Conservation (phyloP, 768 basidiomycete genomes). For the Chalciporus piperatus region DNA sequence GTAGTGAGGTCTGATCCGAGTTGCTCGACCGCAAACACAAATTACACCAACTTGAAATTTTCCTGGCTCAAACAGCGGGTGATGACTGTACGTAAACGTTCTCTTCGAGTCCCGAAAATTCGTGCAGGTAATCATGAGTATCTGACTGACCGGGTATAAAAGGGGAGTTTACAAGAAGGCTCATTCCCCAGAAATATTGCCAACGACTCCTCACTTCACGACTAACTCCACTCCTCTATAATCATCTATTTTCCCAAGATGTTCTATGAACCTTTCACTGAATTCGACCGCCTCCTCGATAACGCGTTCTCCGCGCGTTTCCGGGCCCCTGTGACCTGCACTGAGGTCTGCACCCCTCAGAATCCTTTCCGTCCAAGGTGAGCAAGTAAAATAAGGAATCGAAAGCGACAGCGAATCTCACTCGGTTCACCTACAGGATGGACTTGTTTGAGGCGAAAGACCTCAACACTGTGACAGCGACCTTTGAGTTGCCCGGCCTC, state of each 20-base stretch:
- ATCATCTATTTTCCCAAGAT: background rate
- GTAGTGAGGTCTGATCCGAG: too few species aligned
- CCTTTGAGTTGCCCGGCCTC: conserved; percentile 53
- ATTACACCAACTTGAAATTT: too few species aligned
- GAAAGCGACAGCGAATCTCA: background rate
- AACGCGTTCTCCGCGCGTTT: conserved; percentile 23
- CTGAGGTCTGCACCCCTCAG: background rate
- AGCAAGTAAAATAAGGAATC: background rate
- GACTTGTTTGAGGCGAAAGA: conserved; percentile 44
- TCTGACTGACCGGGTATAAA: background rate
- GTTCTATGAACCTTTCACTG: background rate
- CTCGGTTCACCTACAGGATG: conserved; percentile 27
- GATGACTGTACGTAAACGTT: background rate
- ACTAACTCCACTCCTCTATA: background rate
- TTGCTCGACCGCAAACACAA: too few species aligned
- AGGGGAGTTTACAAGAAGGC: background rate
- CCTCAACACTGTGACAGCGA: conserved; percentile 44
- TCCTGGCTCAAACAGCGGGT: too few species aligned
- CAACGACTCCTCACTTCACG: background rate
- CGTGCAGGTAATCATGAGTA: background rate
- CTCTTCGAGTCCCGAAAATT: background rate
- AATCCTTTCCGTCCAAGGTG: conserved; percentile 20
- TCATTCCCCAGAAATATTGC: background rate
- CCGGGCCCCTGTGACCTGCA: background rate
- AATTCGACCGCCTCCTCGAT: background rate